These are phyloP conservation scores for Solanum chacoense DNA, from an alignment of 305 asterid species.

Conservation along the genomic window DNA sequence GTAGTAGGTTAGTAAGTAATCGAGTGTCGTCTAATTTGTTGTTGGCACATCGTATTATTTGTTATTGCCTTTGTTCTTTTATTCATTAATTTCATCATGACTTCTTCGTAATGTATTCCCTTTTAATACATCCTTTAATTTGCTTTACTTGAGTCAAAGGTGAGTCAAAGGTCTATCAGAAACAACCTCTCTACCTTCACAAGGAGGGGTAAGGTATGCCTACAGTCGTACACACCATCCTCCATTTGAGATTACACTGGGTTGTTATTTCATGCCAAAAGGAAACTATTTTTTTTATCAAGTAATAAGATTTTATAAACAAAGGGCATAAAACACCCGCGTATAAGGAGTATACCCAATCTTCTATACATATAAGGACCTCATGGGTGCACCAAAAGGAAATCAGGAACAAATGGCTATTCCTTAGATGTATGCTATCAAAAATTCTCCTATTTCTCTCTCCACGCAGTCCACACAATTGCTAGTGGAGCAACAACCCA, in stretches of 20 bases:
- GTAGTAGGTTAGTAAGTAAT: background rate
- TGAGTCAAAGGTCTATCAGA: background rate
- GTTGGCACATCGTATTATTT: background rate
- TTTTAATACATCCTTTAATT: background rate
- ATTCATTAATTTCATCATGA: background rate
- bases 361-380: background rate
- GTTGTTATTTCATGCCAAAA: background rate
- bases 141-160: background rate
- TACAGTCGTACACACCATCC: background rate
- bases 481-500: background rate
- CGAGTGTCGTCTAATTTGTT: background rate
- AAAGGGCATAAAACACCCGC: background rate
- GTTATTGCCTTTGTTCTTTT: background rate
- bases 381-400: background rate
- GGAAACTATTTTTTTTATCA: background rate
- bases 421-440: background rate
- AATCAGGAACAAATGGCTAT: background rate
- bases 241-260: background rate
- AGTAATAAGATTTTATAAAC: background rate
- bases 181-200: background rate
- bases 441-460: background rate
- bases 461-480: background rate
- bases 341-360: background rate
- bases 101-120: background rate
- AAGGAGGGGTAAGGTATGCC: background rate